These are phyloP conservation scores for Nannochloropsis limnetica DNA, from an alignment of 352 stramenopile species.

Conservation along the genomic window DNA sequence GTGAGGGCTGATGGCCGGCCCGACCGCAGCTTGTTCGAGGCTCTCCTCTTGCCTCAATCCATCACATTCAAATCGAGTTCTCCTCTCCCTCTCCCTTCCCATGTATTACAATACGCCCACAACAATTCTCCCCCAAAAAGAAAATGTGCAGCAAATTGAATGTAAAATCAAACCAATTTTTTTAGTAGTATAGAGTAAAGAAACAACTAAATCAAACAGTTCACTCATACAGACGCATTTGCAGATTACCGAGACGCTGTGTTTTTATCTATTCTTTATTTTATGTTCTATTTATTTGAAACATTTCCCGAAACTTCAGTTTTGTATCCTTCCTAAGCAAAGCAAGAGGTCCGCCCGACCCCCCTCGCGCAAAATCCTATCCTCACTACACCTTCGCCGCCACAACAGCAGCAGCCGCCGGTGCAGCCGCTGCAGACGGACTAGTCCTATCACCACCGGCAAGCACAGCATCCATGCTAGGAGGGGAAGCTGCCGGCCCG, in stretches of 20 bases:
- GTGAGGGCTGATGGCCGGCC: not conserved
- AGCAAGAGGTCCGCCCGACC: not conserved
- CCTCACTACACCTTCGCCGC: not conserved
- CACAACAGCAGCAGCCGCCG: not conserved
- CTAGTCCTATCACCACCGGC: not conserved
- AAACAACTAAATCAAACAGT: not conserved
- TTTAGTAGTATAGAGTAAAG: not conserved
- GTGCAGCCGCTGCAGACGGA: not conserved
- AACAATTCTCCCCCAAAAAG: too few relatives aligned
- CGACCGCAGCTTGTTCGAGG: too few relatives aligned
- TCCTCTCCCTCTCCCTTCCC: too few relatives aligned
- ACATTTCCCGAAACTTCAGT: not conserved
- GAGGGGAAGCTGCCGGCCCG: not conserved
- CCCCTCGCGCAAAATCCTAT: too few relatives aligned
- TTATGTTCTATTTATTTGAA: too few relatives aligned
- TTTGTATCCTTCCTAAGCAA: not conserved
- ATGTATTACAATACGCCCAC: too few relatives aligned
- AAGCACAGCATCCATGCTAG: not conserved
- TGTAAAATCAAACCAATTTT: not conserved
- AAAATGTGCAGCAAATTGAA: not conserved
- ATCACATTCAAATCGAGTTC: too few relatives aligned
- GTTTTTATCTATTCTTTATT: too few relatives aligned
- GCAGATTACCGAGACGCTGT: too few relatives aligned
- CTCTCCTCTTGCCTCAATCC: too few relatives aligned
- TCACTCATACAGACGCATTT: too few relatives aligned